A percentile compares a stretch with the other conserved stretches of the same genome.
These are phyloP conservation scores for Phytopythium aichiense DNA, from an alignment of 352 stramenopile genomes.

Conservation along the genomic window DNA sequence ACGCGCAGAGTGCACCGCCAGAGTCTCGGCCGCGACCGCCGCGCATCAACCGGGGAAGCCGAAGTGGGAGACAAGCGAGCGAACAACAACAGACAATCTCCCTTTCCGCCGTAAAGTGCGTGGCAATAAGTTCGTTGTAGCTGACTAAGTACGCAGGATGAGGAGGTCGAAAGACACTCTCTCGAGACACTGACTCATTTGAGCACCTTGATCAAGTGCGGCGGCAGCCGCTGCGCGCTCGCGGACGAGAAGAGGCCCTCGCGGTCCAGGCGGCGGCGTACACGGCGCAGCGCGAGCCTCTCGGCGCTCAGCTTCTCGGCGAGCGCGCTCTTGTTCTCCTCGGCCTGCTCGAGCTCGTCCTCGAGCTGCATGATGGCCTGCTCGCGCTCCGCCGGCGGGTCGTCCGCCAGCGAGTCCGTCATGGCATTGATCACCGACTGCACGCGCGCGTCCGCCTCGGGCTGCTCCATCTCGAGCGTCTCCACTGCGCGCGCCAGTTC, in stretches of 20 bases:
- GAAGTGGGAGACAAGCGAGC: background rate
- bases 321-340: conserved; percentile 47
- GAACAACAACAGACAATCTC: background rate
- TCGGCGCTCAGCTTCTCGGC: conserved; percentile 29
- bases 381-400: conserved; percentile 32
- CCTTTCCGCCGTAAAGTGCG: background rate
- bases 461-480: conserved; percentile 44
- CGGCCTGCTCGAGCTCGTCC: conserved; percentile 54
- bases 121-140: no score
- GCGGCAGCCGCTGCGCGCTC: conserved; percentile 21
- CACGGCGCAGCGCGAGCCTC: conserved; percentile 23
- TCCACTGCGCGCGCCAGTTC: conserved; percentile 41
- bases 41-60: background rate
- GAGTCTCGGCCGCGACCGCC: background rate
- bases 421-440: conserved; percentile 52
- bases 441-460: conserved; percentile 45
- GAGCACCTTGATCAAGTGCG: conserved; percentile 39
- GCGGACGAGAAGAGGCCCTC: conserved; percentile 14
- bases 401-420: conserved; percentile 33
- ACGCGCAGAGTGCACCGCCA: background rate
- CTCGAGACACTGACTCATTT: no score
- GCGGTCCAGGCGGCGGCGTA: conserved; percentile 33
- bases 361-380: conserved; percentile 44
- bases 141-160: no score
- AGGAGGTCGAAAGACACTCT: no score